Percentiles rank a stretch among this genome's conserved stretches.
phyloP scores from a whole-genome alignment of 441 rosid genomes.

The Erodium chrysanthum region DNA sequence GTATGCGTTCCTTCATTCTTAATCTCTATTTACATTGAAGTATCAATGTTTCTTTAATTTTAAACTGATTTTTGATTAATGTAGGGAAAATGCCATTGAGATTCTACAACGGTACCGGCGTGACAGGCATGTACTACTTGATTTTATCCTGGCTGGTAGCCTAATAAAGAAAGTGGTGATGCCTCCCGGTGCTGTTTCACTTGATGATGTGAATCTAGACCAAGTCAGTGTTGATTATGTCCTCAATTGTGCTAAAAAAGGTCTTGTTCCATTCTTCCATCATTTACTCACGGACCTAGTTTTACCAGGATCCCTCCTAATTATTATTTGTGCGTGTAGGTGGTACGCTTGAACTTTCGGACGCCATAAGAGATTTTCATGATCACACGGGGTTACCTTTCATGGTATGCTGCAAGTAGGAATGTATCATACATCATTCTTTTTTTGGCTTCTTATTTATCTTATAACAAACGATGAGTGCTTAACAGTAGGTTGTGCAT shows the following conservation, averaged over 20 bases:
- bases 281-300: background rate
- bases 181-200: slow-evolving; percentile 97
- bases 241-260: slow-evolving; percentile 79
- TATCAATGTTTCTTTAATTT: background rate
- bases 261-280: slow-evolving; percentile 23
- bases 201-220: slow-evolving; percentile 94
- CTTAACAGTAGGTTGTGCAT: background rate
- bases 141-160: slow-evolving; percentile 74
- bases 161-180: slow-evolving; percentile 83
- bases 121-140: slow-evolving; percentile 68
- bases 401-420: slow-evolving; percentile 41
- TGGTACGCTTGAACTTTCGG: slow-evolving; percentile 77
- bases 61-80: slow-evolving; percentile 12
- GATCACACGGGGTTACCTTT: slow-evolving; percentile 73
- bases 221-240: slow-evolving; percentile 97
- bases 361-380: slow-evolving; percentile 89
- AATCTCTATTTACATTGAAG: background rate
- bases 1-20: slow-evolving; percentile 25
- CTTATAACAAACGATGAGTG: background rate
- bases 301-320: slow-evolving; percentile 11
- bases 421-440: background rate
- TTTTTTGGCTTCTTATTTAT: slow-evolving; percentile 1
- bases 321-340: slow-evolving; percentile 31
- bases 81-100: slow-evolving; percentile 66
- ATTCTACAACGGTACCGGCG: slow-evolving; percentile 78